Evolutionary conservation across 177 flowering plant genomes (phyloP).

Genomic region (Vitis hybrid): DNA sequence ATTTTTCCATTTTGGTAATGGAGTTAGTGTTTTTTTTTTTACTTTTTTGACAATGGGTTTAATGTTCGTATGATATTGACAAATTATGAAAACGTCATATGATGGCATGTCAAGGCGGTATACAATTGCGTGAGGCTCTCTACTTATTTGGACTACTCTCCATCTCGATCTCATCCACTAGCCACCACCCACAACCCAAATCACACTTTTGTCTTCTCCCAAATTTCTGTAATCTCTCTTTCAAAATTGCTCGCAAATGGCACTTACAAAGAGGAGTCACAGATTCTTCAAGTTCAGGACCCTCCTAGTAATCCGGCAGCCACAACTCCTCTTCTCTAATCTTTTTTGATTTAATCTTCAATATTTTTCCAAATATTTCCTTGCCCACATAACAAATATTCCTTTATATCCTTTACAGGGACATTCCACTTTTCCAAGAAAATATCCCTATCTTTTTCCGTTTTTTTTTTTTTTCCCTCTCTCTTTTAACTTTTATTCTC

Average conservation of each 20-base stretch:
- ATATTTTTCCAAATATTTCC: neutral
- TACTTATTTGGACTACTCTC: too few relatives aligned
- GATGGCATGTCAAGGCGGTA: too few relatives aligned
- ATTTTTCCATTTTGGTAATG: too few relatives aligned
- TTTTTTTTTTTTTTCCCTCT: neutral
- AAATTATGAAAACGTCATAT: too few relatives aligned
- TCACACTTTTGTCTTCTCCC: too few relatives aligned
- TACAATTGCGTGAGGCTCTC: too few relatives aligned
- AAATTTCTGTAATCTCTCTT: neutral
- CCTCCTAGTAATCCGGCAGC: neutral
- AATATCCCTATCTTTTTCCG: neutral
- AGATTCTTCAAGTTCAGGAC: slow-evolving; percentile 61
- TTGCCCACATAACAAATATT: neutral
- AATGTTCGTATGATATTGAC: too few relatives aligned
- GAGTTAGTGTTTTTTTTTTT: too few relatives aligned
- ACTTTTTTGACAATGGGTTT: too few relatives aligned
- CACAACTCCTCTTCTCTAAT: too few relatives aligned
- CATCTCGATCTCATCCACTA: too few relatives aligned
- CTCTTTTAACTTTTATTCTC: neutral
- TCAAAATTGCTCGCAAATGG: slow-evolving; percentile 33
- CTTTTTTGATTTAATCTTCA: neutral
- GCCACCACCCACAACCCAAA: too few relatives aligned
- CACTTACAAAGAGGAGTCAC: slow-evolving; percentile 32
- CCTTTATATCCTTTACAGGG: neutral
- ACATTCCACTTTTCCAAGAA: neutral